phyloP scores from a whole-genome alignment of 768 basidiomycete genomes.

The Auricularia sp. region DNA sequence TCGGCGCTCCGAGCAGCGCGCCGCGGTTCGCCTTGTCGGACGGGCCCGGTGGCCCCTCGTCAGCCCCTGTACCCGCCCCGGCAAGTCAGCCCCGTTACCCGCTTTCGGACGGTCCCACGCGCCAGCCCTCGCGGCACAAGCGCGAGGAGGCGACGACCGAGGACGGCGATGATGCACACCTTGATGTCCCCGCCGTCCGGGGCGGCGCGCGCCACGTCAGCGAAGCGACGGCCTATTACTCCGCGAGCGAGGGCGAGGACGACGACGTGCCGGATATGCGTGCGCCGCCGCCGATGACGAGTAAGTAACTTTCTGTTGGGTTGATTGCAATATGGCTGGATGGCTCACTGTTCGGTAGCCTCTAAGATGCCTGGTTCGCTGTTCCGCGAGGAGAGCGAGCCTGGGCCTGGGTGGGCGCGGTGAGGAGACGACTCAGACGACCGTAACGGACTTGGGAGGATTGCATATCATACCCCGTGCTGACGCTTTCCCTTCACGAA shows the following conservation, averaged over 20 bases:
- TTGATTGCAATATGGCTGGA: not conserved
- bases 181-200: not conserved
- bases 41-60: not conserved
- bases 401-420: not conserved
- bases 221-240: not conserved
- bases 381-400: conserved; percentile 1
- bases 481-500: no score
- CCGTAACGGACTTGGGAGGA: no score
- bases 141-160: not conserved
- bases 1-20: not conserved
- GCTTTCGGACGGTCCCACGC: not conserved
- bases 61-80: not conserved
- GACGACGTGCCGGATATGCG: not conserved
- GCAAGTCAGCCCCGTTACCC: no score
- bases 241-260: not conserved
- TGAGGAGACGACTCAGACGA: no score
- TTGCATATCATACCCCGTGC: no score
- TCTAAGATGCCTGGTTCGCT: not conserved
- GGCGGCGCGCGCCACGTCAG: not conserved
- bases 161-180: not conserved
- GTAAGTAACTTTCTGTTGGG: not conserved
- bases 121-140: not conserved
- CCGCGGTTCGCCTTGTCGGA: not conserved
- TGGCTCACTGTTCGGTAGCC: not conserved
- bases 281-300: not conserved